Base-by-base conservation (phyloP, 2,329 filamentous ascomycete genomes). In the Neonectria coccinea region DNA sequence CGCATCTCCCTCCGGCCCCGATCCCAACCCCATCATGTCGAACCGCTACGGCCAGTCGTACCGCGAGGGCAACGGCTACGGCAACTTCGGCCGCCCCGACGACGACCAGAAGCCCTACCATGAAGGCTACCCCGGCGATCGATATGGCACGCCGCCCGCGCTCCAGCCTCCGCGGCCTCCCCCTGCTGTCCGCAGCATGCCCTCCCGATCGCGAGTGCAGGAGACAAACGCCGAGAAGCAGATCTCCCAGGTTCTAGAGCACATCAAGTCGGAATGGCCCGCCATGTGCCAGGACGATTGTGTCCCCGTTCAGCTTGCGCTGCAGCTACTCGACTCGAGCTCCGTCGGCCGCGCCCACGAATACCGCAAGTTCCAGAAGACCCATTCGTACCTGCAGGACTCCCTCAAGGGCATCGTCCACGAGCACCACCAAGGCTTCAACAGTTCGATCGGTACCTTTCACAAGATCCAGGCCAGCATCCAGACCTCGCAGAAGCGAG, bases 401-500 rank as follows among this genome's bases (percentile, higher is more conserved):
- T 94, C 95, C 10, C 85, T 99, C 62, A 97, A 97, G 79, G 89
- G 90, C 36, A 97, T 99, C 73, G 96, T 99, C 27, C 97, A 99
- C 78, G 95, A 99, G 81, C 95, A 99, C 76, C 95, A 99, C 76
- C 96, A 99, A 79, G 97, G 96, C 51, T 99, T 99, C 86, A 99
- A 98, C 81, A 97, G 93, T 79, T 97, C 95, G 55, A 98, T 99
- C 68, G 96, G 95, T 78, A 98, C 95, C 20, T 99, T 98, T 76
- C 97, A 99, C 83, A 97, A 97, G 80, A 99, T 99, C 66, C 96
- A 99, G 79, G 89, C 90, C 56, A 97, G 93, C 79, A 96, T 99
- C 69, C 92, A 95, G 73, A 85, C 88, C 55, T 97, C 94, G 16
- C 96, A 99, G 79, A 90, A 90, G 74, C 89, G 93, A 65, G 93